Evolutionary conservation across 768 basidiomycete genomes (phyloP).

Genomic region (Podaxis pistillaris): DNA sequence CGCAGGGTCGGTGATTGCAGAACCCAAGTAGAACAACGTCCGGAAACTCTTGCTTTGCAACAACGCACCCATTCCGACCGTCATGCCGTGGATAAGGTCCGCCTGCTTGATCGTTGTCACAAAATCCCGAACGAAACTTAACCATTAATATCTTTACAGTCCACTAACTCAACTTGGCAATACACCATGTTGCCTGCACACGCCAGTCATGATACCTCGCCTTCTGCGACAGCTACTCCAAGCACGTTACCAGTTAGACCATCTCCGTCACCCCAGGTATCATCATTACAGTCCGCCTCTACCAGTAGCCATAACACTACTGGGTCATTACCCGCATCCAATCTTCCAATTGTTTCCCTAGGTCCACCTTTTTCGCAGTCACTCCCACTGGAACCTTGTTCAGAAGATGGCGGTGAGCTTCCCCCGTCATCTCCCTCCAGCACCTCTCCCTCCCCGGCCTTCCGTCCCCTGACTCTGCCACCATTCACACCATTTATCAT

Average conservation of each 20-base stretch:
- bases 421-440: background rate
- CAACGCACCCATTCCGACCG: no score
- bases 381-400: background rate
- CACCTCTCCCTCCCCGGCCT: background rate
- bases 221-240: background rate
- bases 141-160: background rate
- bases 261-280: background rate
- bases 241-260: background rate
- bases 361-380: background rate
- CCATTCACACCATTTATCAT: background rate
- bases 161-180: background rate
- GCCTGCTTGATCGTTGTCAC: background rate
- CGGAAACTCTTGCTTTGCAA: no score
- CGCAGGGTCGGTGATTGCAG: background rate
- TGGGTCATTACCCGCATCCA: no score
- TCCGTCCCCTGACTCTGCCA: background rate
- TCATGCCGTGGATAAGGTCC: background rate
- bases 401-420: background rate
- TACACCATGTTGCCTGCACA: background rate
- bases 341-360: no score
- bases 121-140: background rate
- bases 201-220: background rate
- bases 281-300: background rate
- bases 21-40: background rate
- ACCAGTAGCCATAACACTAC: no score